A percentile compares a stretch with the other conserved stretches of the same genome.
These are phyloP conservation scores for Boletellus ananas DNA, from an alignment of 768 basidiomycete genomes.

Conservation along the genomic window DNA sequence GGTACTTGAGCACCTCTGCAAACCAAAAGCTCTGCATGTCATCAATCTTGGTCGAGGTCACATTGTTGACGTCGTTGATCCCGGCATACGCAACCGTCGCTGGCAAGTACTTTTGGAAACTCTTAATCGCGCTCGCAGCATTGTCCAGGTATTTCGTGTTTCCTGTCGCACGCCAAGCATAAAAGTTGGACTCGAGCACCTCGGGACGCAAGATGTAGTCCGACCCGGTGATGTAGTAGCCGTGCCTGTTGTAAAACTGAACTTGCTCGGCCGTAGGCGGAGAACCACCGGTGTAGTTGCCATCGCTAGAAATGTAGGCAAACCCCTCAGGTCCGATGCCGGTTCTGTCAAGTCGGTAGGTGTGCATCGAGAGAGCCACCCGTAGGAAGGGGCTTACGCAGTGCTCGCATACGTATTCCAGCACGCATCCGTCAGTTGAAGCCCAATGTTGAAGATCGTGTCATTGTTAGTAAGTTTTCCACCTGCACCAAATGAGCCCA, in stretches of 20 bases:
- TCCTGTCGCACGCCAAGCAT: constrained; percentile 72
- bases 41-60: constrained; percentile 43
- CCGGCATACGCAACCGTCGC: constrained; percentile 50
- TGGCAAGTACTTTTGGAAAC: constrained; percentile 54
- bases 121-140: constrained; percentile 53
- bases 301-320: constrained; percentile 58
- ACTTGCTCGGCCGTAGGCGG: constrained; percentile 36
- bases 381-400: too few relatives aligned
- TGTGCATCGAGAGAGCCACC: not conserved
- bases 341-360: constrained; percentile 42
- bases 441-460: constrained; percentile 58
- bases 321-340: constrained; percentile 76
- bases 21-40: constrained; percentile 69
- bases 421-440: too few relatives aligned
- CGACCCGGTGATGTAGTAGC: constrained; percentile 55
- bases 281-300: constrained; percentile 54
- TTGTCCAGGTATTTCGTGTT: constrained; percentile 63
- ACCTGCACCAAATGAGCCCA: constrained; percentile 34
- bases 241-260: constrained; percentile 56
- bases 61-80: constrained; percentile 53
- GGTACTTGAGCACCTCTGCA: constrained; percentile 72
- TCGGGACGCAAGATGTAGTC: constrained; percentile 68
- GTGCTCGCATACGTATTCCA: too few relatives aligned
- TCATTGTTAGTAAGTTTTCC: constrained; percentile 67
- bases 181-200: constrained; percentile 78